Base-by-base conservation (phyloP, 345 rosid species). In the Euphorbia pulcherrima region DNA sequence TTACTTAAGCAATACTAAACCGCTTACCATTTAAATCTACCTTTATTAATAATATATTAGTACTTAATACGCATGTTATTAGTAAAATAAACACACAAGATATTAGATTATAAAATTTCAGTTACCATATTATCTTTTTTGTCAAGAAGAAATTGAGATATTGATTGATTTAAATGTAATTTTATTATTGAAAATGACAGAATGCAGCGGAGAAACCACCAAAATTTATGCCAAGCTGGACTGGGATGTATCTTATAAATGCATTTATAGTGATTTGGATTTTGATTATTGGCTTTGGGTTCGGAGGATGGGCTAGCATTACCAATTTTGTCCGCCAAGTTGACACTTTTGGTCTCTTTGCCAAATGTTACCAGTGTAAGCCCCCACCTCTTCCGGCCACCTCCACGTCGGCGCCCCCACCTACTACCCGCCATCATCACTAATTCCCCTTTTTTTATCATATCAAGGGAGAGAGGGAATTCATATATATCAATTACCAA, bases 121-220 rank as follows among this genome's bases (percentile, higher is more conserved):
- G n/a, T n/a, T n/a, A n/a, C n/a, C n/a, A n/a, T n/a, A n/a, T n/a
- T n/a, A n/a, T n/a, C n/a, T n/a, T n/a, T n/a, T n/a, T n/a, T n/a
- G n/a, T n/a, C n/a, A n/a, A n/a, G n/a, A n/a, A n/a, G n/a, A n/a
- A n/a, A n/a, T n/a, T n/a, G n/a, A n/a, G n/a, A n/a, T n/a, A 33
- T 33, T 33, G 37, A 33, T 33, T 33, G 37, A 33, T 33, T 33
- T 2, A 33, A 39, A 39, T 37, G 40, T 3, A 37, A 37, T 37
- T 3, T 37, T 37, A 9, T 39, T 6, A 2, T 14, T 37, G 24
- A 4, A 47, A 14, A 0, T 62, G 64, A 68, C 89, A 95, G 99
- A 90, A 88, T 63, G 97, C 99, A 26, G 99, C 90, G 14, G 99
- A 95, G 70, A 90, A 90, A 82, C 99, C 97, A 20, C 99, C 99